Base-by-base conservation (phyloP, 306 rosid species). In the Senna tora region DNA sequence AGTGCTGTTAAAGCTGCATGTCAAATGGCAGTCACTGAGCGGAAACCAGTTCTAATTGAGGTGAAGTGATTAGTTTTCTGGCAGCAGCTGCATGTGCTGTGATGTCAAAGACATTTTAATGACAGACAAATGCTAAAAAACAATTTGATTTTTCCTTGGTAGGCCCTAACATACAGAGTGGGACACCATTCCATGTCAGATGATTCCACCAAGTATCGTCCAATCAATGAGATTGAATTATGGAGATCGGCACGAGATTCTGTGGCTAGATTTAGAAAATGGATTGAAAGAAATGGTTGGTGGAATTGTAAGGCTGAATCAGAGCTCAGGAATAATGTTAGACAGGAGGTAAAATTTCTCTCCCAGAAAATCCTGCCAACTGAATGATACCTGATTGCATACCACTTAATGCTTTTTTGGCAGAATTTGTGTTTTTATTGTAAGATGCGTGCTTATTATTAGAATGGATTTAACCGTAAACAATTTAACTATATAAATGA, bases 151-250 rank as follows among this genome's bases (percentile, higher is more conserved):
- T 72, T 22, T 39, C 52, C 71, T 1, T 67, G 57, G 0, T 75
- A 94, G 99, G 95, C 97, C 43, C 77, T 94, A 45, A 91, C 97
- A 5, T 94, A 94, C 73, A 86, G 99, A 86, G 96, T 81, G 38
- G 99, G 99, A 67, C 99, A 94, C 76, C 97, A 94, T 71, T 83
- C 93, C 20, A 94, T 97, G n/a, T 94, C 99, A 7, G 99, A 94
- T 73, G 99, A 94, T 75, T 94, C 99, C 1, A 91, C 96, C 77
- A 94, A 86, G 87, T 94, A 94, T 69, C 97, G 99, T 41, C 77
- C 90, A 0, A 78, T 72, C 12, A 69, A 75, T 62, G 98, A 94
- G 84, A 91, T 94, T 46, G 90, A 94, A 72, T 79, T 89, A 85
- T 94, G 97, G 97, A 91, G 84, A 77, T 34, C 34, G 54, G 70